Percentiles rank a stretch among this genome's conserved stretches.
These are phyloP conservation scores for Heliamphora exappendiculata DNA, from an alignment of 148 eudicot species.

Conservation along the genomic window DNA sequence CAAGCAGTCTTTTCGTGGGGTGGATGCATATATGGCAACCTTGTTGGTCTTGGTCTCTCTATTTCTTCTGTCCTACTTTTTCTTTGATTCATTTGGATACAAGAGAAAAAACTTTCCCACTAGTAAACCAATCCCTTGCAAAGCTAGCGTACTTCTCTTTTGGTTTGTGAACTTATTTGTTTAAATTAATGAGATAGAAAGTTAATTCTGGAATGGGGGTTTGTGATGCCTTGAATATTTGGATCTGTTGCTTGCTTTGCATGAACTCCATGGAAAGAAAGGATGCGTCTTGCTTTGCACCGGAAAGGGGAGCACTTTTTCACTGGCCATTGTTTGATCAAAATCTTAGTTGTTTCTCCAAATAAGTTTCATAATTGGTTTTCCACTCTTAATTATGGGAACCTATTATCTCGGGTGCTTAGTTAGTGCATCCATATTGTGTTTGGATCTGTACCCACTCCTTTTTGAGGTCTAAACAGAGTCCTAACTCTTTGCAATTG, in stretches of 20 bases:
- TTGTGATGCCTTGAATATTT: neutral
- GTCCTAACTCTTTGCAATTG: neutral
- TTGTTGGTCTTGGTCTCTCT: neutral
- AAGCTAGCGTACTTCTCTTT: neutral
- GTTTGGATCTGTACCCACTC: too few relatives aligned
- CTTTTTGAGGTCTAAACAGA: neutral
- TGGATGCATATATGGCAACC: neutral
- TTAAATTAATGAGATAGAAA: neutral
- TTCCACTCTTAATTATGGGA: neutral
- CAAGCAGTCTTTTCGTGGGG: neutral
- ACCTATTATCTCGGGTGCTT: too few relatives aligned
- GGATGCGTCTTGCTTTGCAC: neutral
- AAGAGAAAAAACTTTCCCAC: neutral
- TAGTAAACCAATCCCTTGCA: neutral
- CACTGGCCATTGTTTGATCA: slow-evolving; percentile 3
- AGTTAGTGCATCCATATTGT: too few relatives aligned
- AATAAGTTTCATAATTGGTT: neutral
- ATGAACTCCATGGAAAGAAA: neutral
- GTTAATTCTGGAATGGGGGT: neutral
- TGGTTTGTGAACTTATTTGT: neutral
- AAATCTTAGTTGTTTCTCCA: neutral
- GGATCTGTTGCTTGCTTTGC: neutral
- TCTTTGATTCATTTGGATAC: neutral
- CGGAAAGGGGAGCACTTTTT: neutral
- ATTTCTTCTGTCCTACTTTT: neutral